phyloP scores from a whole-genome alignment of 2,329 filamentous ascomycete genomes.

The Geosmithia flava region DNA sequence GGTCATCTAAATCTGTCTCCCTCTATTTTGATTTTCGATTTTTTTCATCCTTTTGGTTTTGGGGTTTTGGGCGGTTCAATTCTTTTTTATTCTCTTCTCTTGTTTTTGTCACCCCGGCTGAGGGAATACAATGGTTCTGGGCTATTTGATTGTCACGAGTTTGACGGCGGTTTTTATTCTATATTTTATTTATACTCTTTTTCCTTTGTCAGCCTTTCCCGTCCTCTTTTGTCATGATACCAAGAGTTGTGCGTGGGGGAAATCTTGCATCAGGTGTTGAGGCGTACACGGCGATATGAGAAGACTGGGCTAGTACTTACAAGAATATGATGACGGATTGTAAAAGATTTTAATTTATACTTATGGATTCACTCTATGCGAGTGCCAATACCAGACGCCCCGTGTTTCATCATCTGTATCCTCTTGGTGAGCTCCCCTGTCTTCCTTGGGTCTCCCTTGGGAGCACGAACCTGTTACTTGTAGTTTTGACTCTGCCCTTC shows the following conservation, averaged over 20 bases:
- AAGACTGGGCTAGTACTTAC: background rate
- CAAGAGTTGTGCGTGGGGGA: background rate
- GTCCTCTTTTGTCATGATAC: background rate
- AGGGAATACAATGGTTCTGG: no score
- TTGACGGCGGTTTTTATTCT: slow-evolving; percentile 4
- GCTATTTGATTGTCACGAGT: slow-evolving; percentile 4
- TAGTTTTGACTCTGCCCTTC: no score
- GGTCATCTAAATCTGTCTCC: background rate
- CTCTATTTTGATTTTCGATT: background rate
- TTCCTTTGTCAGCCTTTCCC: slow-evolving; percentile 3
- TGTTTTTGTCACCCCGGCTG: background rate
- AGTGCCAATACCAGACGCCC: no score
- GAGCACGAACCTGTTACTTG: no score
- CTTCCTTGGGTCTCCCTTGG: no score
- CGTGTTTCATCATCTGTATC: no score
- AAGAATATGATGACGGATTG: no score
- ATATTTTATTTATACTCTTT: slow-evolving; percentile 1
- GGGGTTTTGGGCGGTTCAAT: no score
- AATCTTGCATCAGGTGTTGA: background rate
- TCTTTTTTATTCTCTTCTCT: background rate
- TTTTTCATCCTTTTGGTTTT: slow-evolving; percentile 3
- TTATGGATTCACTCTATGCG: no score
- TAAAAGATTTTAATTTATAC: no score
- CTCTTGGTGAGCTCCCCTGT: no score
- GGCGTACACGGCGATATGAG: background rate